phyloP scores from a whole-genome alignment of 345 rosid genomes.

The Triadica sebifera region DNA sequence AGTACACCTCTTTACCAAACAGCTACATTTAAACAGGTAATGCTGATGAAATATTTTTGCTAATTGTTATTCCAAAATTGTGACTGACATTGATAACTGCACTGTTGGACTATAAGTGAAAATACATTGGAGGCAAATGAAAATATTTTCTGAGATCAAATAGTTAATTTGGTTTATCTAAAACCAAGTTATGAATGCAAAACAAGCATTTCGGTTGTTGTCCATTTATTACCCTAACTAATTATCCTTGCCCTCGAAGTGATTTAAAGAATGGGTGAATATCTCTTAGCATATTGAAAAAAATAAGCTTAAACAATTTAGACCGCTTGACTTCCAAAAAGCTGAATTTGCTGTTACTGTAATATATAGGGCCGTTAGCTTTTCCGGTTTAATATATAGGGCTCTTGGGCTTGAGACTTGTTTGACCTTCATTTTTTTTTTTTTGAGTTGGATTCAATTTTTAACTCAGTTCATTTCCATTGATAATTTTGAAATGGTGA shows the following conservation, averaged over 20 bases:
- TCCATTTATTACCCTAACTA: not conserved
- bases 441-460: not conserved
- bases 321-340: not conserved
- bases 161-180: not conserved
- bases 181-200: not conserved
- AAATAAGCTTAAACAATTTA: not conserved
- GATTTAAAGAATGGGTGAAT: not conserved
- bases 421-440: not conserved
- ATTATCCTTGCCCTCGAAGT: not conserved
- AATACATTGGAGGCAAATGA: not conserved
- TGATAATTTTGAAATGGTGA: not conserved
- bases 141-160: not conserved
- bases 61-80: not conserved
- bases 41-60: not conserved
- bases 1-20: constrained; percentile 93
- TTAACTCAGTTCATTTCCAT: not conserved
- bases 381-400: not conserved
- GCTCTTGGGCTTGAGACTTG: not conserved
- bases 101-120: not conserved
- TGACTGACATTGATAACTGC: not conserved
- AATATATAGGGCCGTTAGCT: not conserved
- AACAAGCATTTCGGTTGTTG: not conserved
- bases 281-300: not conserved
- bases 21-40: constrained; percentile 90
- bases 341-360: not conserved